Conservation (phyloP, 78 protist species). For the Dictyostelium capitatum region DNA sequence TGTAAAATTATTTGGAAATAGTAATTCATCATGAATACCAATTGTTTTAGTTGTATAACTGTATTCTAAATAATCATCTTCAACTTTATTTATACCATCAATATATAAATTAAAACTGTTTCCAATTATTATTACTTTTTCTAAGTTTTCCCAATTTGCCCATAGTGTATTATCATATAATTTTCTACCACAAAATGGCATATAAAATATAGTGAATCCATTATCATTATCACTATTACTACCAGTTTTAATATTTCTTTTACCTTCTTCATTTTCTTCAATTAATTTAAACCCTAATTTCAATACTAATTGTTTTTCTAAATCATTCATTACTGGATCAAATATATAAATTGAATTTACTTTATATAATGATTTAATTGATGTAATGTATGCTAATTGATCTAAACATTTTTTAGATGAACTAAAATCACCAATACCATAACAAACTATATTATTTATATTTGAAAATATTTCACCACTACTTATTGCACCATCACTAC, state of each 20-base stretch:
- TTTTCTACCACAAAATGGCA: constrained; percentile 71
- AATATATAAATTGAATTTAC: constrained; percentile 34
- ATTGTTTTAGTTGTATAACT: constrained; percentile 34
- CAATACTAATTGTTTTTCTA: neutral
- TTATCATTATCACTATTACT: neutral
- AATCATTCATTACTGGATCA: constrained; percentile 66
- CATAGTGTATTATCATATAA: constrained; percentile 63
- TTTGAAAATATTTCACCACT: neutral
- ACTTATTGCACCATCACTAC: neutral
- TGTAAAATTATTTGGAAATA: constrained; percentile 30
- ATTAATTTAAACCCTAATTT: constrained; percentile 27
- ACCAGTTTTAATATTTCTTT: neutral
- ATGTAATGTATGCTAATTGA: constrained; percentile 35
- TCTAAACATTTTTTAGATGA: constrained; percentile 55
- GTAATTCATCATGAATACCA: constrained; percentile 6
- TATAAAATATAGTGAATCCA: constrained; percentile 44
- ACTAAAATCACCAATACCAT: constrained; percentile 62
- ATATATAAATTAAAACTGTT: constrained; percentile 50
- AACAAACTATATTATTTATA: constrained; percentile 47
- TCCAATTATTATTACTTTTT: constrained; percentile 9
- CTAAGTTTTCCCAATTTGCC: constrained; percentile 32
- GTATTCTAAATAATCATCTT: constrained; percentile 14
- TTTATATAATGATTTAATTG: constrained; percentile 7
- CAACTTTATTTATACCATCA: constrained; percentile 10
- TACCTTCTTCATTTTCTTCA: constrained; percentile 45